Percentiles rank a stretch among this genome's conserved stretches.
Conservation (phyloP, 805 yeast genomes). For the Metschnikowia reukaufii region DNA sequence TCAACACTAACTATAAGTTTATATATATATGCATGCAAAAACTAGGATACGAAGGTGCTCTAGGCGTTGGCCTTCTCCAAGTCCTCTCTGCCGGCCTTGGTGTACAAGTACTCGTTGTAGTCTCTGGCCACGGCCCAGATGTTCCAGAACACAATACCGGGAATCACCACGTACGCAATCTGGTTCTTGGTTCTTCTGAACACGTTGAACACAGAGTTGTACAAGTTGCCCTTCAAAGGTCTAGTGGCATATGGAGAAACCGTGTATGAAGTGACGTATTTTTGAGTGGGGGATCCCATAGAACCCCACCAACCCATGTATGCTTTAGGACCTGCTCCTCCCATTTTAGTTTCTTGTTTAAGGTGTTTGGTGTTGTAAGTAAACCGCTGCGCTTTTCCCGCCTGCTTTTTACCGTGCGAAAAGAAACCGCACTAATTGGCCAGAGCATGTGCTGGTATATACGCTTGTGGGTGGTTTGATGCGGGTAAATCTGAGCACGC, state of each 20-base stretch:
- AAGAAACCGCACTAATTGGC: conserved; percentile 19
- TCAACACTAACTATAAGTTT: not conserved
- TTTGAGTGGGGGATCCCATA: conserved; percentile 79
- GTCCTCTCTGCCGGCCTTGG: conserved; percentile 97
- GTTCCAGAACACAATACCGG: conserved; percentile 78
- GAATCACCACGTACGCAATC: conserved; percentile 72
- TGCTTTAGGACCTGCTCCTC: conserved; percentile 67
- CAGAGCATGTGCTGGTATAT: conserved; percentile 3
- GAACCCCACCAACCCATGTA: conserved; percentile 99
- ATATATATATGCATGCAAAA: not conserved
- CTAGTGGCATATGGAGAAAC: conserved; percentile 92
- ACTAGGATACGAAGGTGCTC: too few relatives aligned
- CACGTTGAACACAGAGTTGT: conserved; percentile 86
- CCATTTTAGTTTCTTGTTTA: conserved; percentile 42
- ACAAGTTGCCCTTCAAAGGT: conserved; percentile 83
- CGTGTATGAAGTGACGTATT: conserved; percentile 81
- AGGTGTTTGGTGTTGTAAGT: not conserved
- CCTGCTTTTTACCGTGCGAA: conserved; percentile 13
- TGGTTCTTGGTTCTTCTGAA: conserved; percentile 93
- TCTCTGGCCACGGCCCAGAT: conserved; percentile 86
- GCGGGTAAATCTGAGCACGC: conserved; percentile 7
- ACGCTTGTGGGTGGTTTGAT: not conserved
- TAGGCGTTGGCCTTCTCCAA: conserved; percentile 63
- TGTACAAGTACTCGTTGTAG: conserved; percentile 90
- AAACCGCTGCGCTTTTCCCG: too few relatives aligned